Percentiles rank a stretch among this genome's conserved stretches.
phyloP scores from a whole-genome alignment of 495 filamentous ascomycete species.

The Penicillium desertorum region DNA sequence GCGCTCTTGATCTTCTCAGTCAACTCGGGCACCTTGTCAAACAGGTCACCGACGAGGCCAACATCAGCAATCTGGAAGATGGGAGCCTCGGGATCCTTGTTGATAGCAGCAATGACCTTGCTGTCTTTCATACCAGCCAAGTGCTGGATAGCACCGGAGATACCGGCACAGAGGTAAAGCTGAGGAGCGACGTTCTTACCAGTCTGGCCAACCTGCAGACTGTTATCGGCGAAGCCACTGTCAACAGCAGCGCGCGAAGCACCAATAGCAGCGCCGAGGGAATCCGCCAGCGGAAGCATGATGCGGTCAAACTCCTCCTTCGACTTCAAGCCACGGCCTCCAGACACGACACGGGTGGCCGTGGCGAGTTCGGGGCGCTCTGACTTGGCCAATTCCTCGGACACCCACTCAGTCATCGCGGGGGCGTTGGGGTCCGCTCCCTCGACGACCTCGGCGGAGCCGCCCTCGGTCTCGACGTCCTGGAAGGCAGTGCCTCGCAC shows the following conservation, averaged over 20 bases:
- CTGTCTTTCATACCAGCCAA: slow-evolving; percentile 99
- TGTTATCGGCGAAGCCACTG: slow-evolving; percentile 98
- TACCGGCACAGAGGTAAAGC: slow-evolving; percentile 91
- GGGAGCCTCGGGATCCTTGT: slow-evolving; percentile 94
- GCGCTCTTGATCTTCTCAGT: slow-evolving; percentile 84
- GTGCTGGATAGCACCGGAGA: slow-evolving; percentile 97
- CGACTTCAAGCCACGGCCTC: slow-evolving; percentile 91
- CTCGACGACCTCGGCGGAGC: slow-evolving; percentile 48
- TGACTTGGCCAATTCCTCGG: slow-evolving; percentile 87
- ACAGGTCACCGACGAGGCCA: slow-evolving; percentile 90
- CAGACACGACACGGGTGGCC: slow-evolving; percentile 85
- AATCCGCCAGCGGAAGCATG: slow-evolving; percentile 88
- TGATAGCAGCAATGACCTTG: slow-evolving; percentile 98
- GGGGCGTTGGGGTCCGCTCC: slow-evolving; percentile 61
- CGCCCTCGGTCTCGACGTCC: slow-evolving; percentile 48
- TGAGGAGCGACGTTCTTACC: slow-evolving; percentile 98
- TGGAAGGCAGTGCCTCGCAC: slow-evolving; percentile 89
- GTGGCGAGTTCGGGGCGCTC: slow-evolving; percentile 95
- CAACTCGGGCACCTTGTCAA: slow-evolving; percentile 92
- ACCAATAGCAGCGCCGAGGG: slow-evolving; percentile 88
- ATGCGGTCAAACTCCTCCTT: slow-evolving; percentile 94
- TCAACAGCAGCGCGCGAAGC: slow-evolving; percentile 94
- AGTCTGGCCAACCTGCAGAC: slow-evolving; percentile 95
- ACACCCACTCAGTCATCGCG: slow-evolving; percentile 79
- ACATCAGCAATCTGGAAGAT: slow-evolving; percentile 99